These are phyloP conservation scores for Forsythia viridissima DNA, from an alignment of 257 asterid genomes.

Conservation along the genomic window DNA sequence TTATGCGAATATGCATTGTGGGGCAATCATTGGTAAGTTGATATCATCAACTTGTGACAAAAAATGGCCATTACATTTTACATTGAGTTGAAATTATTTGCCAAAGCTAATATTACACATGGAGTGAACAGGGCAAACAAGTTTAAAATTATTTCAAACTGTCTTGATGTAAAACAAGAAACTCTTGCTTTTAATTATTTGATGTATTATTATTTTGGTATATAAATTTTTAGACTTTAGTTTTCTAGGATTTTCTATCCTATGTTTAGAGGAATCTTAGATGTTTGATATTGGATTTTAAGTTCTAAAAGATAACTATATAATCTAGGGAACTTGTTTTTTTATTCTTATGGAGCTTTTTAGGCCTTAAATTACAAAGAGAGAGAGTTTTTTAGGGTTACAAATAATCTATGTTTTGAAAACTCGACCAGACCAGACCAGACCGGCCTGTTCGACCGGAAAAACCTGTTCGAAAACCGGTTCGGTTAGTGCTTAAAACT, in stretches of 20 bases:
- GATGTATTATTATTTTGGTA: not conserved
- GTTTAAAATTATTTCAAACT: not conserved
- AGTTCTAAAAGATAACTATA: not conserved
- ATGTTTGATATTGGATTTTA: not conserved
- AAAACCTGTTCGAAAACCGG: too few relatives aligned
- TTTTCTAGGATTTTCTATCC: not conserved
- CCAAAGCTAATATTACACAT: not conserved
- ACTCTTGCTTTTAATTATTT: not conserved
- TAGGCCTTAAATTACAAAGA: not conserved
- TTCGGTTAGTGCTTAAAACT: too few relatives aligned
- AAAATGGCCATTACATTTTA: not conserved
- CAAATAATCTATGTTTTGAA: not conserved
- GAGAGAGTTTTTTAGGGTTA: not conserved
- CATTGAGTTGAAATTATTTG: slow-evolving; percentile 5
- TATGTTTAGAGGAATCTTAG: not conserved
- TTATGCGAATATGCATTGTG: slow-evolving; percentile 81
- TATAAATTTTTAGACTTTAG: not conserved
- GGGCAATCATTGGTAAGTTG: slow-evolving; percentile 71
- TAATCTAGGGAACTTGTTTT: not conserved
- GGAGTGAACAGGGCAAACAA: not conserved
- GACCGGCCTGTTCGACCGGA: too few relatives aligned
- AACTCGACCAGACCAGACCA: too few relatives aligned
- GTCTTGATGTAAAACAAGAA: not conserved
- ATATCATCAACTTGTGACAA: slow-evolving; percentile 14
- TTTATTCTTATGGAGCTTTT: not conserved